Evolutionary conservation across 2,329 filamentous ascomycete genomes (phyloP), one percentile per base, ranked within the genome.

Genomic region (Capronia epimyces): DNA sequence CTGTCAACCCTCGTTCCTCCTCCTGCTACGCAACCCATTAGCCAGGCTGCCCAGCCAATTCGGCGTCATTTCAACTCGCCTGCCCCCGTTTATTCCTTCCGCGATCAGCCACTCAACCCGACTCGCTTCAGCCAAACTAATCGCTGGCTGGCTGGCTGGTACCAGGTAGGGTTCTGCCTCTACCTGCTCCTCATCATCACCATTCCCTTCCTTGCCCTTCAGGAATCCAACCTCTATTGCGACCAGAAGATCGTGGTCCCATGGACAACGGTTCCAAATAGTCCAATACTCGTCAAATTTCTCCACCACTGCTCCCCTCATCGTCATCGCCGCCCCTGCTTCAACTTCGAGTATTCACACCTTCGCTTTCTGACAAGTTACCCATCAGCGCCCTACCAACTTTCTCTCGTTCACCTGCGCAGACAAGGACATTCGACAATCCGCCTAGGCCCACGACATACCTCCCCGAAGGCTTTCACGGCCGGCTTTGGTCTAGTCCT

Each of bases 1-100:
- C 27, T 29, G 27, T 9, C 15, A 37, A 9, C 16, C 34, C 39
- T 12, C 25, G 9, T 12, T 27, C 39, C 39, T 25, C 39, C 39
- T 25, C 5, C 39, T 24, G 21, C 21, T 16, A 13, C 39, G n/a
- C 15, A 42, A 42, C 9, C n/a, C 39, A 13, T 27, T 42, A 20
- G 20, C 18, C 20, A n/a, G n/a, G n/a, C n/a, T n/a, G 16, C 10
- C 39, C 18, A 8, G 18, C 20, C n/a, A 42, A 18, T 31, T 12
- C 31, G 37, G 22, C 34, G 52, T 55, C 52, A 55, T 55, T 55
- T 51, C 49, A 51, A 55, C 29, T 41, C 48, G 48, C 10, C 44
- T 47, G 25, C 25, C 24, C n/a, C 41, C 24, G 27, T 37, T 15
- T 18, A 31, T 21, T 34, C 39, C 20, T 47, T 46, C 34, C 45